phyloP scores from a whole-genome alignment of 1,284 basidiomycete genomes.

The Leccinum huronense region DNA sequence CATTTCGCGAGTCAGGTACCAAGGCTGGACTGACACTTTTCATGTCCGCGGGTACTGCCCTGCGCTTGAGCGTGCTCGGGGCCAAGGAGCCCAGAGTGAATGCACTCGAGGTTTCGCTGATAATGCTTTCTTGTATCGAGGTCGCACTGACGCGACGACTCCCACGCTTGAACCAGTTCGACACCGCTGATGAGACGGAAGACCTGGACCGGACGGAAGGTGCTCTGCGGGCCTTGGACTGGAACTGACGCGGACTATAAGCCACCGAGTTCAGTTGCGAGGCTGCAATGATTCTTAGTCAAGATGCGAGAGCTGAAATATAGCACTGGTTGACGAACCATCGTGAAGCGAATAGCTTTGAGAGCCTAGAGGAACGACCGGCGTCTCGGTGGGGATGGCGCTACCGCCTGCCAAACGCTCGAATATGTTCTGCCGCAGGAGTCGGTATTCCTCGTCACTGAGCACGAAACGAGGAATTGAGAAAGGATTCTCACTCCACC shows the following conservation, averaged over 20 bases:
- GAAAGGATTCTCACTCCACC: constrained; percentile 5
- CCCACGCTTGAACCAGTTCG: constrained; percentile 58
- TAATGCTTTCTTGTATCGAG: constrained; percentile 33
- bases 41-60: constrained; percentile 24
- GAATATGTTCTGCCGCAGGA: constrained; percentile 37
- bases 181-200: constrained; percentile 59
- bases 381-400: constrained; percentile 55
- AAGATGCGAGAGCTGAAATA: not conserved
- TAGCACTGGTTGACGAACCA: constrained; percentile 9
- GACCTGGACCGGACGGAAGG: constrained; percentile 60
- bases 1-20: constrained; percentile 14
- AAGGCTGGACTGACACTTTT: constrained; percentile 13
- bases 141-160: constrained; percentile 45
- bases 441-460: constrained; percentile 61
- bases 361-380: constrained; percentile 52
- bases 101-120: constrained; percentile 46
- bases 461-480: constrained; percentile 17
- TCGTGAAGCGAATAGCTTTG: constrained; percentile 21
- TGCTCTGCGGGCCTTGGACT: constrained; percentile 49
- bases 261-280: constrained; percentile 32
- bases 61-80: constrained; percentile 44
- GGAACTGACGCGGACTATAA: constrained; percentile 51
- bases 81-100: constrained; percentile 49
- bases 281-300: constrained; percentile 20
- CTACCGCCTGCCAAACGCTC: constrained; percentile 63